Conservation (phyloP, 495 filamentous ascomycete species). For the Xylaria nigripes region DNA sequence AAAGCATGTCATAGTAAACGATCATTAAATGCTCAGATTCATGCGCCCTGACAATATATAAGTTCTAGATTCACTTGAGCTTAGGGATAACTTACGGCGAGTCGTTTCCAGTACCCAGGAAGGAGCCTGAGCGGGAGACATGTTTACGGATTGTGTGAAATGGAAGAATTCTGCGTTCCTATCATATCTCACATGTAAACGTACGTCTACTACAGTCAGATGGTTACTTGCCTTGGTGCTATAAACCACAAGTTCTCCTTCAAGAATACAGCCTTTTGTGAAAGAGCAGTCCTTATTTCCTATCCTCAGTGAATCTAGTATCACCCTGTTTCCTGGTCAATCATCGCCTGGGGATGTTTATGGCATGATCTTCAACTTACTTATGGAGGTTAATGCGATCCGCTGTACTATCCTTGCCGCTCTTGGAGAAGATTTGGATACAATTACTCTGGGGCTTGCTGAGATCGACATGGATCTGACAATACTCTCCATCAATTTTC, state of each 20-base stretch:
- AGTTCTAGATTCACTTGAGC: conserved; percentile 7
- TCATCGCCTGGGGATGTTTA: conserved; percentile 14
- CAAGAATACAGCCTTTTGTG: conserved; percentile 59
- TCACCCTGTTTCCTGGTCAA: conserved; percentile 28
- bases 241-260: conserved; percentile 76
- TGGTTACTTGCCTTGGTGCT: conserved; percentile 44
- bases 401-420: conserved; percentile 74
- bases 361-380: conserved; percentile 26
- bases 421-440: conserved; percentile 83
- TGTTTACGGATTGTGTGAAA: conserved; percentile 80
- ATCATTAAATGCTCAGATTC: conserved; percentile 74
- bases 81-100: conserved; percentile 47
- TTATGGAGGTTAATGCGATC: conserved; percentile 56
- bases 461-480: conserved; percentile 76
- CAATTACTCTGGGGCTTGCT: conserved; percentile 38
- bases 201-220: neutral
- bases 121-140: conserved; percentile 62
- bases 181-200: conserved; percentile 18
- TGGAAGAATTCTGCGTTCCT: conserved; percentile 47
- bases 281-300: conserved; percentile 48
- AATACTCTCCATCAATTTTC: conserved; percentile 86
- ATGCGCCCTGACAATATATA: conserved; percentile 41
- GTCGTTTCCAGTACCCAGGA: conserved; percentile 59
- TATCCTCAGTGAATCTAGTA: conserved; percentile 51
- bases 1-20: conserved; percentile 68